Percentiles rank a stretch among this genome's conserved stretches.
phyloP scores from a whole-genome alignment of 108 stramenopile species.

The Skeletonema costatum region DNA sequence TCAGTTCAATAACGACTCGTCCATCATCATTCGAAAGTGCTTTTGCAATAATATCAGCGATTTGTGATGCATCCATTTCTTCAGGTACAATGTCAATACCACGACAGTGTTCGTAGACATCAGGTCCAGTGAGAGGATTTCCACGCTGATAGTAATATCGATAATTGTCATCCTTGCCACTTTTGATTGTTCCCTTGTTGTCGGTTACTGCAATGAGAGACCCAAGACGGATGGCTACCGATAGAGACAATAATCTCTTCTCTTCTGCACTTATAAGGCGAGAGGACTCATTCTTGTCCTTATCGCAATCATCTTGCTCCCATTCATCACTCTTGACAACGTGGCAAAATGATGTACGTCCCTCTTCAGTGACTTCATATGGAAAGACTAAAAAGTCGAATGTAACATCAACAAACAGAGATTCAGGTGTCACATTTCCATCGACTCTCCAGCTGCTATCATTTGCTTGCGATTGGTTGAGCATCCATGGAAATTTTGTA shows the following conservation, averaged over 20 bases:
- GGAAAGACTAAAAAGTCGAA: slow-evolving; percentile 1
- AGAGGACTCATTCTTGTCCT: not conserved
- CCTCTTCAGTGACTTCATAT: not conserved
- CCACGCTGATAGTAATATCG: not conserved
- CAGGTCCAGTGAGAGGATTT: not conserved
- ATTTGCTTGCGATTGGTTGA: not conserved
- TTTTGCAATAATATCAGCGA: slow-evolving; percentile 1
- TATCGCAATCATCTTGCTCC: not conserved
- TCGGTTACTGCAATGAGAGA: not conserved
- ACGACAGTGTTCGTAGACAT: not conserved
- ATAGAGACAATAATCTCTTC: not conserved
- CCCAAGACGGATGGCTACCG: not conserved
- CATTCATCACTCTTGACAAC: slow-evolving; percentile 1
- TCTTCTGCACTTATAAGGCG: not conserved
- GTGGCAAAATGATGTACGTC: not conserved
- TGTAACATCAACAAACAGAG: not conserved
- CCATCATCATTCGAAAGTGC: not conserved
- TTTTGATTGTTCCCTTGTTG: not conserved
- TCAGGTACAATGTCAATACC: not conserved
- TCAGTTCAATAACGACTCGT: not conserved
- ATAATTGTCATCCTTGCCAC: not conserved
- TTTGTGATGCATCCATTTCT: not conserved
- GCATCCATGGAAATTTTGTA: not conserved
- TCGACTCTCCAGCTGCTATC: not conserved
- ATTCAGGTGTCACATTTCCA: not conserved